Conservation (phyloP, 345 rosid species). For the Syzygium aromaticum region DNA sequence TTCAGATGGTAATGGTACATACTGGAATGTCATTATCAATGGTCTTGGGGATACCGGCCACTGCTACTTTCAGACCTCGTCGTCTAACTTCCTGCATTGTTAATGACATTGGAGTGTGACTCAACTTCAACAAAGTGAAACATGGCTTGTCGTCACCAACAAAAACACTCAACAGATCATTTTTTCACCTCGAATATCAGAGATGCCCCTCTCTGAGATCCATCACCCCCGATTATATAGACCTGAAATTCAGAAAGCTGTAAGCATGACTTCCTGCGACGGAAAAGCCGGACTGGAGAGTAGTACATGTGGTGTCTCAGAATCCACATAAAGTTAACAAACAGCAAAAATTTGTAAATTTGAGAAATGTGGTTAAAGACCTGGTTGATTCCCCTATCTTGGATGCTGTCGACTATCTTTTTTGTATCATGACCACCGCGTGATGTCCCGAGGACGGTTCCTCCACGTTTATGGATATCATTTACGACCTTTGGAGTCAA, state of each 20-base stretch:
- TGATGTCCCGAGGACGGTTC: conserved; percentile 81
- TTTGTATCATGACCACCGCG: conserved; percentile 80
- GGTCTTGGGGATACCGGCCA: conserved; percentile 13
- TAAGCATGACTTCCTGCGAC: neutral
- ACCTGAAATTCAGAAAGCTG: conserved; percentile 24
- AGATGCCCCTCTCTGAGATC: conserved; percentile 68
- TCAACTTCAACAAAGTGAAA: neutral
- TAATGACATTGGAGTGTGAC: neutral
- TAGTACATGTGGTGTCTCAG: neutral
- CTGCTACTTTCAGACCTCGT: conserved; percentile 14
- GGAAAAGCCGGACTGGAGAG: neutral
- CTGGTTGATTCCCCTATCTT: conserved; percentile 93
- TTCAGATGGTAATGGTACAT: neutral
- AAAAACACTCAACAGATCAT: neutral
- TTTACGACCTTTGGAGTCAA: conserved; percentile 67
- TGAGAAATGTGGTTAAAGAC: conserved; percentile 3
- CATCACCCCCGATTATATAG: conserved; percentile 84
- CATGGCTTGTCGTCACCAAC: neutral
- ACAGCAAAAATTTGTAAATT: neutral
- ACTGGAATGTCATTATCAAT: conserved; percentile 12
- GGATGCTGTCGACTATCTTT: conserved; percentile 93
- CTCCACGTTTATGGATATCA: conserved; percentile 91
- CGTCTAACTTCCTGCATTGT: conserved; percentile 4
- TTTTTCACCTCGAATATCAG: conserved; percentile 45
- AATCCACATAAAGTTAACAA: neutral